A percentile compares a stretch with the other conserved stretches of the same genome.
phyloP scores from a whole-genome alignment of 257 asterid genomes.

The Cinchona pubescens region DNA sequence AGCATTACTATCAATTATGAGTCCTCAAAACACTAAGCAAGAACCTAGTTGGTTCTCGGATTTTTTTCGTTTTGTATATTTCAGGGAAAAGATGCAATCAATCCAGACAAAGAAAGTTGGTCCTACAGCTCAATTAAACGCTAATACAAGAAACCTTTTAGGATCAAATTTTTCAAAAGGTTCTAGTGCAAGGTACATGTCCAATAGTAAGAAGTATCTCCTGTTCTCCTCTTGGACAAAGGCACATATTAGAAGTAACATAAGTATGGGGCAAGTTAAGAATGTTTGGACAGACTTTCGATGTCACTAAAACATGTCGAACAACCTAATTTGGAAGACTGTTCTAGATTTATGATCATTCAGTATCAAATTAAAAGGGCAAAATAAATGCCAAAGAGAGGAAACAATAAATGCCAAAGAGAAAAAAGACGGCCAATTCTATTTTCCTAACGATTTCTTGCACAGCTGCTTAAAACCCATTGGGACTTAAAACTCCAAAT shows the following conservation, averaged over 20 bases:
- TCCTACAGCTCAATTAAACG: not conserved
- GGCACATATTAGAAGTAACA: not conserved
- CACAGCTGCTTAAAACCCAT: not conserved
- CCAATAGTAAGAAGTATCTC: not conserved
- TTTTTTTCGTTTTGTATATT: too few species aligned
- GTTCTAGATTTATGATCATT: not conserved
- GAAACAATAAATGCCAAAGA: too few species aligned
- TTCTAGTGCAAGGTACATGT: not conserved
- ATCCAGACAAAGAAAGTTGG: not conserved
- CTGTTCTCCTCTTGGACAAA: not conserved
- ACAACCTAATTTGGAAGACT: not conserved
- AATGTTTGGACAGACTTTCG: not conserved
- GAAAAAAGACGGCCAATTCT: too few species aligned
- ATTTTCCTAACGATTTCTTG: not conserved
- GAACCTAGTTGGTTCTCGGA: not conserved
- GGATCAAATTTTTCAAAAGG: not conserved
- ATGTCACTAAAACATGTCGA: not conserved
- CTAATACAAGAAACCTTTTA: not conserved
- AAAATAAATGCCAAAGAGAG: too few species aligned
- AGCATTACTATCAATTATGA: not conserved
- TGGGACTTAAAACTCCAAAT: not conserved
- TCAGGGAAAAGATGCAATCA: not conserved
- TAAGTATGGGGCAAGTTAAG: not conserved
- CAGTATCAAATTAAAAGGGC: not conserved
- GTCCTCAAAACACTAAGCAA: not conserved